Conservation (phyloP, 169 alveolate species). For the Plasmodium berghei region DNA sequence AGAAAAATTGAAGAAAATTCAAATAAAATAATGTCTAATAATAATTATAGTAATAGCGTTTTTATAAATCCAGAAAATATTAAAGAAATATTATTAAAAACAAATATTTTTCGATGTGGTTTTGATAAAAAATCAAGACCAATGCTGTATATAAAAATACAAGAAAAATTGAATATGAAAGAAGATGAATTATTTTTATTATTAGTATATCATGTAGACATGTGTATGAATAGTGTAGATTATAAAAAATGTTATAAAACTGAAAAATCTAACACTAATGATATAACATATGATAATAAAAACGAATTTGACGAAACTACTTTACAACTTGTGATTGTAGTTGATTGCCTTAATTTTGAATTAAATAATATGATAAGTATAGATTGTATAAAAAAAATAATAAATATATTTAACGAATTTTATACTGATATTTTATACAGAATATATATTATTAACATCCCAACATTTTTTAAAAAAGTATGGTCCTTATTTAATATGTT, state of each 20-base stretch:
- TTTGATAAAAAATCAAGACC: constrained; percentile 42
- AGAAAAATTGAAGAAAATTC: background rate
- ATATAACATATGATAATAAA: background rate
- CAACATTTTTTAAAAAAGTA: constrained; percentile 61
- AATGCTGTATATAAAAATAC: constrained; percentile 44
- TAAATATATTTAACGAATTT: constrained; percentile 62
- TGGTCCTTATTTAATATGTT: constrained; percentile 71
- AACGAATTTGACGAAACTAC: constrained; percentile 17
- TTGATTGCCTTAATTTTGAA: constrained; percentile 60
- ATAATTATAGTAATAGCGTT: constrained; percentile 1
- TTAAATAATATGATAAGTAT: constrained; percentile 68
- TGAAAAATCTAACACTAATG: background rate
- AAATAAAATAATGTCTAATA: background rate
- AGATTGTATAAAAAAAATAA: constrained; percentile 67
- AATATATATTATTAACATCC: constrained; percentile 58
- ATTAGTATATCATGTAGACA: constrained; percentile 68
- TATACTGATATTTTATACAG: constrained; percentile 60
- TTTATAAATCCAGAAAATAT: constrained; percentile 35
- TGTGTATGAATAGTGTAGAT: constrained; percentile 63
- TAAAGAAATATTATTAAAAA: constrained; percentile 30
- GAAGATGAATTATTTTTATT: constrained; percentile 45
- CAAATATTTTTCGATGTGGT: constrained; percentile 55
- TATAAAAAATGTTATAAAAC: constrained; percentile 16
- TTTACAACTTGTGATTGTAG: constrained; percentile 53
- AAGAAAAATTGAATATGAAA: constrained; percentile 57